phyloP scores from a whole-genome alignment of 2,329 filamentous ascomycete species.

The Sarocladiaceae sp. region DNA sequence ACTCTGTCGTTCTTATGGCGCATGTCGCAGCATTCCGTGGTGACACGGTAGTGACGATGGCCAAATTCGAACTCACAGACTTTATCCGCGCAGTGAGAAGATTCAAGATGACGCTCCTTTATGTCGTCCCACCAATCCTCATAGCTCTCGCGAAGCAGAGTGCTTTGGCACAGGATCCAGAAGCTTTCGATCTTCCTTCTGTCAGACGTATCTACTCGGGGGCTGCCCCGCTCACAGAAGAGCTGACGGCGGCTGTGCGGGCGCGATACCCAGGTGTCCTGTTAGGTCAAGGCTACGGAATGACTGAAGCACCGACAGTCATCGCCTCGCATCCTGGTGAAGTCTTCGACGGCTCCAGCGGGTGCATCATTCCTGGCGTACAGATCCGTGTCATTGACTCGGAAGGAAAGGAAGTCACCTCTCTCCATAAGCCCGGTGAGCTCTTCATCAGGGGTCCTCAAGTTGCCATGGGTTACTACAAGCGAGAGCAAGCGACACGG shows the following conservation, averaged over 20 bases:
- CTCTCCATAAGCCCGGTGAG: conserved; percentile 68
- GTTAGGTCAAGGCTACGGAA: conserved; percentile 10
- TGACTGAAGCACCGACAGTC: conserved; percentile 10
- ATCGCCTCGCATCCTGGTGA: conserved; percentile 8
- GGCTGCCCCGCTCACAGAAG: conserved; percentile 10
- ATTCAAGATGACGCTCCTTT: conserved; percentile 5
- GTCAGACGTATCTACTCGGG: conserved; percentile 10
- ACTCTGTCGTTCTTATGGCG: neutral
- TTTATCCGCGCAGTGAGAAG: neutral
- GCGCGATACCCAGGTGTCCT: conserved; percentile 7
- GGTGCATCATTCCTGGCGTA: conserved; percentile 8
- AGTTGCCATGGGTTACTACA: conserved; percentile 73
- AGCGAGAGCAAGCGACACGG: conserved; percentile 70
- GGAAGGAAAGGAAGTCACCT: conserved; percentile 62
- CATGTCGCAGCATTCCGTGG: neutral
- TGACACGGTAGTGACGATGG: neutral
- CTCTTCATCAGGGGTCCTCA: conserved; percentile 72
- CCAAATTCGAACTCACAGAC: neutral
- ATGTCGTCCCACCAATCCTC: conserved; percentile 2
- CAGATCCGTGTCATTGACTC: conserved; percentile 46
- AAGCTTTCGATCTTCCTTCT: neutral
- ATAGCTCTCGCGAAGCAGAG: conserved; percentile 5
- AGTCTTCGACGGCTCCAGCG: conserved; percentile 11
- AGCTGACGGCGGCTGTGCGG: neutral
- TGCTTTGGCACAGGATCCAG: neutral